Evolutionary conservation across 2,329 filamentous ascomycete genomes (phyloP).

Genomic region (Epicoccum nigrum): DNA sequence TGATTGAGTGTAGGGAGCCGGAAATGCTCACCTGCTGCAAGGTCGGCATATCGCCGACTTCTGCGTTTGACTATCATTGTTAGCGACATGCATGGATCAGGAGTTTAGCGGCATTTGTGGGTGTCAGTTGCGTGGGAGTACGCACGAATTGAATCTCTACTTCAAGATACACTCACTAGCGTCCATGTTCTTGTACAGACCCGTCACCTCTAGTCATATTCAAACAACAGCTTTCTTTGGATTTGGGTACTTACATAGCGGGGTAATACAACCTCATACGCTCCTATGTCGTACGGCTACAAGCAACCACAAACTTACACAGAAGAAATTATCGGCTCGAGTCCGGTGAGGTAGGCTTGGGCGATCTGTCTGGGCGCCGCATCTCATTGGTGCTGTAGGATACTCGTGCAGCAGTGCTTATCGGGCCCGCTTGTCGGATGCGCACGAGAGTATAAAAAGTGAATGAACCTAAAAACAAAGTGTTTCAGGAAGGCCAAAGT

Average conservation of each 20-base stretch:
- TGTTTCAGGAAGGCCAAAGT: no score
- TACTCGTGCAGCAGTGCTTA: slow-evolving; percentile 10
- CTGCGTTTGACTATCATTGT: slow-evolving; percentile 6
- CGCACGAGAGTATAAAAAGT: background rate
- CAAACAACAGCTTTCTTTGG: no score
- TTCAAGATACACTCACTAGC: background rate
- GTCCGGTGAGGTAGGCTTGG: background rate
- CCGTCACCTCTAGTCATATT: no score
- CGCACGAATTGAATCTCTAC: slow-evolving; percentile 6
- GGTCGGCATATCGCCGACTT: background rate
- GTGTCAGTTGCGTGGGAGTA: slow-evolving; percentile 4
- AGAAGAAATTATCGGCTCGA: background rate
- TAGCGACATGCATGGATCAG: slow-evolving; percentile 15
- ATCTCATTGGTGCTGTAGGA: background rate
- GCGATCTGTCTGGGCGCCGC: slow-evolving; percentile 9
- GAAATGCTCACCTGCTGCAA: background rate
- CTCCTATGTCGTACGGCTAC: background rate
- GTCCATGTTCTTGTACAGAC: background rate
- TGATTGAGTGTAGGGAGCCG: background rate
- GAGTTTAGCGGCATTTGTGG: slow-evolving; percentile 16
- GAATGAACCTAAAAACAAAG: background rate
- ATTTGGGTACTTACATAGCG: no score
- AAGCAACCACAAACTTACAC: background rate
- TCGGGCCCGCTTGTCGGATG: slow-evolving; percentile 2
- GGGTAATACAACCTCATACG: background rate